Evolutionary conservation across 208 protist species (phyloP).

Genomic region (Wallacemonas sp.): DNA sequence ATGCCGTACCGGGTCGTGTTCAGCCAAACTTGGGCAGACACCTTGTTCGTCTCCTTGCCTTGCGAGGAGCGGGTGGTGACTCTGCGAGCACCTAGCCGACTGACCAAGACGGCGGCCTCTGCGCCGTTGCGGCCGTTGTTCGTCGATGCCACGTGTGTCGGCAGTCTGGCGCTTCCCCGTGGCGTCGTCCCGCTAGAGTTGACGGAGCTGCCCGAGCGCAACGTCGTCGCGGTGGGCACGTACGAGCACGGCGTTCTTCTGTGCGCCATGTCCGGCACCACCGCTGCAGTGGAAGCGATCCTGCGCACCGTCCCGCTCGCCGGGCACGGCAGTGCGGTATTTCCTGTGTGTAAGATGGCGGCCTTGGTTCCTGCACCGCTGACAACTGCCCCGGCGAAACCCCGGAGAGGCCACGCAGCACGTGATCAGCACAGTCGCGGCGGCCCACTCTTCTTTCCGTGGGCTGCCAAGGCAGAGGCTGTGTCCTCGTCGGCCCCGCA

Average conservation of each 20-base stretch:
- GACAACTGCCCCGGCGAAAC: not conserved
- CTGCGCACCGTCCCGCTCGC: conserved; percentile 34
- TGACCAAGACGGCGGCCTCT: not conserved
- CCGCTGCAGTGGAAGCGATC: conserved; percentile 22
- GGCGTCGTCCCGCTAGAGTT: conserved; percentile 73
- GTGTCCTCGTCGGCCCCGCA: conserved; percentile 19
- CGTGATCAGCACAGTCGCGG: not conserved
- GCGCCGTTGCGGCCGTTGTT: conserved; percentile 5
- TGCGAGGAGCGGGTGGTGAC: conserved; percentile 77
- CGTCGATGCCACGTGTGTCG: conserved; percentile 4
- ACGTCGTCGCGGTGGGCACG: conserved; percentile 68
- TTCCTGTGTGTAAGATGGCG: conserved; percentile 49
- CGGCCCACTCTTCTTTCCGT: conserved; percentile 9
- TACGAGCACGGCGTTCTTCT: conserved; percentile 64
- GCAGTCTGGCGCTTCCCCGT: conserved; percentile 38
- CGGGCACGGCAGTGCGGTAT: conserved; percentile 38
- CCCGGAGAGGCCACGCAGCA: too few species aligned
- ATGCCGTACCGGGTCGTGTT: not conserved
- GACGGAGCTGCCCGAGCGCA: conserved; percentile 40
- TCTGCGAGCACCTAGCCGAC: conserved; percentile 20
- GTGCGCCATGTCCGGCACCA: conserved; percentile 29
- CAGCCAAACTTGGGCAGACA: conserved; percentile 8
- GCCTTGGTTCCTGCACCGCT: conserved; percentile 34
- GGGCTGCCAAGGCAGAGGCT: conserved; percentile 14
- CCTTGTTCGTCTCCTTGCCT: conserved; percentile 59